Evolutionary conservation across 106 monocot species (phyloP).

Genomic region (Vanilla planifolia): DNA sequence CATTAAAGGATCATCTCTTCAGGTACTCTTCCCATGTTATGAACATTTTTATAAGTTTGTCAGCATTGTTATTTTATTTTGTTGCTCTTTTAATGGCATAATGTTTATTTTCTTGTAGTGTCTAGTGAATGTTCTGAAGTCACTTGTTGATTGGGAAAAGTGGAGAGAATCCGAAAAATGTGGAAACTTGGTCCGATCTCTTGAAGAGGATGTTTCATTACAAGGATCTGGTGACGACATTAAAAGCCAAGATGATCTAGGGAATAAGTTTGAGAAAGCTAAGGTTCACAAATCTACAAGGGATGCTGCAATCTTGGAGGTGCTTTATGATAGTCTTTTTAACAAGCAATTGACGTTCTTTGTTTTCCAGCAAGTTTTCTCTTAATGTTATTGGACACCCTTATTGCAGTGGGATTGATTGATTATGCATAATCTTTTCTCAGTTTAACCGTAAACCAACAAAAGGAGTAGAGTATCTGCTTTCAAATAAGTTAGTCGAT

Average conservation of each 20-base stretch:
- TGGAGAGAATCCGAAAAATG: conserved; percentile 38
- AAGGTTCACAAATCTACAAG: conserved; percentile 97
- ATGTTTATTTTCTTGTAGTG: conserved; percentile 40
- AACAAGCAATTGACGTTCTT: neutral
- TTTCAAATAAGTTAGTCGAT: conserved; percentile 84
- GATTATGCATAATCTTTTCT: neutral
- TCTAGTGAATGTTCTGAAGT: conserved; percentile 85
- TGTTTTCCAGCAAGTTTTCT: neutral
- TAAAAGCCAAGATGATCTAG: conserved; percentile 53
- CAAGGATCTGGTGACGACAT: conserved; percentile 32
- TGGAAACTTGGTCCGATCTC: conserved; percentile 23
- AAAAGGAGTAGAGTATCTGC: conserved; percentile 71
- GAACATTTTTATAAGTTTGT: neutral
- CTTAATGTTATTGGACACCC: conserved; percentile 1
- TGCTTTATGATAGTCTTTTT: conserved; percentile 6
- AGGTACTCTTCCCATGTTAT: conserved; percentile 37
- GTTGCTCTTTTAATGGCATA: neutral
- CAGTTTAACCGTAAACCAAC: conserved; percentile 89
- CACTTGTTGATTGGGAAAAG: conserved; percentile 90
- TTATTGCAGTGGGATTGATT: neutral
- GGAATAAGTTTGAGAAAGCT: conserved; percentile 82
- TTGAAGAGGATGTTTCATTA: conserved; percentile 48
- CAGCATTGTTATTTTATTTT: neutral
- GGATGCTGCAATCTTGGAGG: conserved; percentile 88
- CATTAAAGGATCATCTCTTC: conserved; percentile 83